A percentile compares a stretch with the other conserved stretches of the same genome.
phyloP scores from a whole-genome alignment of 805 yeast species.

The Blastobotrys muscicola region DNA sequence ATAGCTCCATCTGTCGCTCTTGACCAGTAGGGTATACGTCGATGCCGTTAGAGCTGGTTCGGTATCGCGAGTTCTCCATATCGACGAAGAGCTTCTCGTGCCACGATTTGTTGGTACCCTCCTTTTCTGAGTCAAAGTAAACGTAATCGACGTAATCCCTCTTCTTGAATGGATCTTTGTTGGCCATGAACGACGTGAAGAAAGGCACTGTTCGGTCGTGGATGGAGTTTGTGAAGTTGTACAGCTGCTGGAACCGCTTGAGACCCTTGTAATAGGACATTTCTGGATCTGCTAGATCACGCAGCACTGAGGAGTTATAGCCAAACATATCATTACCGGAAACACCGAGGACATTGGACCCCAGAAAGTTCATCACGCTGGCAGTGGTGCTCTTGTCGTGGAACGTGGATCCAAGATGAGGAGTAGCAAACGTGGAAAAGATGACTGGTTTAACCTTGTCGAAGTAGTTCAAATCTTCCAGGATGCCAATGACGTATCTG shows the following conservation, averaged over 20 bases:
- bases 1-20: conserved; percentile 11
- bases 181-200: conserved; percentile 69
- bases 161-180: conserved; percentile 62
- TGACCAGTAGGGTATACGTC: conserved; percentile 6
- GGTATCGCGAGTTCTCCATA: conserved; percentile 15
- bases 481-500: conserved; percentile 66
- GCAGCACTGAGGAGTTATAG: conserved; percentile 36
- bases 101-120: not conserved
- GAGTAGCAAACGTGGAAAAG: conserved; percentile 66
- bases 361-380: conserved; percentile 38
- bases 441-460: conserved; percentile 48
- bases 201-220: conserved; percentile 86
- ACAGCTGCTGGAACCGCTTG: conserved; percentile 43
- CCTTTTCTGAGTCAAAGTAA: conserved; percentile 15
- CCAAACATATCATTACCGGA: conserved; percentile 72
- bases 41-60: conserved; percentile 2
- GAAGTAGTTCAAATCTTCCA: conserved; percentile 43
- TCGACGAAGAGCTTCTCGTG: conserved; percentile 15
- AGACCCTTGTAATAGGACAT: conserved; percentile 46
- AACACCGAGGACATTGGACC: conserved; percentile 49
- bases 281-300: conserved; percentile 43
- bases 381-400: conserved; percentile 31
- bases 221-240: conserved; percentile 61
- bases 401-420: conserved; percentile 59
- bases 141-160: conserved; percentile 37